Base-by-base conservation (phyloP, 352 stramenopile species). In the Globisporangium heterothallicum region DNA sequence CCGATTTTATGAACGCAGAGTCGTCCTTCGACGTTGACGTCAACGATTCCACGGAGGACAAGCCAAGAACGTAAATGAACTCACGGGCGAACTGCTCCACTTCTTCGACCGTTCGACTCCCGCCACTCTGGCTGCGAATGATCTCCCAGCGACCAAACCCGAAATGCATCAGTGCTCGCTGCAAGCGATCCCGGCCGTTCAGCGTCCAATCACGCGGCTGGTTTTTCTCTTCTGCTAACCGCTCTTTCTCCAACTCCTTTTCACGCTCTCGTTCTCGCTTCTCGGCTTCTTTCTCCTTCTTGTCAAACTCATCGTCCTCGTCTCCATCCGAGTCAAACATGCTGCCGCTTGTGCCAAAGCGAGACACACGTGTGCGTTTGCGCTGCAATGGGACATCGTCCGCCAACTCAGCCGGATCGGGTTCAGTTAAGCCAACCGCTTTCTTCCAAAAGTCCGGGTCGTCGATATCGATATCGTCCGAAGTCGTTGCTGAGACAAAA, bases 381-480 rank as follows among this genome's bases (percentile, higher is more conserved):
- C 84, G 84, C 49, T 95, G 84, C 42, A 89, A 66, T 6, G 82
- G 84, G 5, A 95, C 59, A 16, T 84, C 70, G 13, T 80, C 77
- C 30, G 76, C 66, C 1, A 67, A 47, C 55, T 89, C 84, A 3
- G 64, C 43, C 6, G 68, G 69, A 7, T 95, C 84, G 2, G 84
- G 80, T 6, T 95, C 84, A 3, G 63, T 73, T 13, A 96, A 45
- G 6, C 90, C 90, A 6, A 97, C 87, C 1, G 98, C 96, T 67
- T 99, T 99, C 55, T 98, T 97, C 97, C 97, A 99, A 55, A 99
- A 99, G 49, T 98, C 78, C 2, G 97, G 97, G 66, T 99, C 97
- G 53, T 98, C 91, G 16, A 99, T 86, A 64, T 99, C 92, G n/a
- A 99, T 84, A 57, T 98, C 91, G 56, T 97, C 82, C 0, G 78